Percentiles rank a stretch among this genome's conserved stretches.
Evolutionary conservation across 208 protist genomes (phyloP).

Genomic region (Phytomonas francai): DNA sequence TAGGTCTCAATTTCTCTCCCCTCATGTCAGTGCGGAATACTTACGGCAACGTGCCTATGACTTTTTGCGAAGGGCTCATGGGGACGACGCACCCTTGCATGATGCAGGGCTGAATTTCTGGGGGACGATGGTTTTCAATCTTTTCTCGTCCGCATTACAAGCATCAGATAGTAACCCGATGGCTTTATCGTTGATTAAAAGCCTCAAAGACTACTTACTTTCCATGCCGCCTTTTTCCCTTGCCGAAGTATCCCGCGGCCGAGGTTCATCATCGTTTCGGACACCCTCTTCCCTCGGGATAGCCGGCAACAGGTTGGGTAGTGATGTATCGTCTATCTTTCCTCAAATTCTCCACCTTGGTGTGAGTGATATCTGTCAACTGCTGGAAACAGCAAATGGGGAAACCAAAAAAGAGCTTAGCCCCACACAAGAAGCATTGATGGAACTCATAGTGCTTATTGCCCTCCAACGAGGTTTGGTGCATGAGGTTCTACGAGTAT

Average conservation of each 20-base stretch:
- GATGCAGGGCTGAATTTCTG: slow-evolving; percentile 74
- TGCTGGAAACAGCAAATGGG: slow-evolving; percentile 26
- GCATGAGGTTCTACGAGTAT: slow-evolving; percentile 57
- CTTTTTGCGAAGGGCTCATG: background rate
- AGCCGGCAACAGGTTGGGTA: background rate
- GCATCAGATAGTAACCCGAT: slow-evolving; percentile 20
- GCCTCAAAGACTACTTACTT: slow-evolving; percentile 64
- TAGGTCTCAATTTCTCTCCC: slow-evolving; percentile 33
- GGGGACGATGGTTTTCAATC: slow-evolving; percentile 70
- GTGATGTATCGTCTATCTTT: slow-evolving; percentile 21
- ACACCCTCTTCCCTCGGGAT: background rate
- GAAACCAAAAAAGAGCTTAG: slow-evolving; percentile 2
- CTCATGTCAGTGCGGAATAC: slow-evolving; percentile 60
- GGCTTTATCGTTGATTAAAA: slow-evolving; percentile 49
- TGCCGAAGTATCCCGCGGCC: slow-evolving; percentile 21
- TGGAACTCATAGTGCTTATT: slow-evolving; percentile 65
- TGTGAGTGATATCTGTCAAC: slow-evolving; percentile 34
- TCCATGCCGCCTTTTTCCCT: slow-evolving; percentile 60
- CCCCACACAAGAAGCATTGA: slow-evolving; percentile 20
- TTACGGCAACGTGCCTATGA: slow-evolving; percentile 43
- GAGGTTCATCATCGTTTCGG: background rate
- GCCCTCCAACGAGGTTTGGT: slow-evolving; percentile 66
- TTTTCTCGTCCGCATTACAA: slow-evolving; percentile 34
- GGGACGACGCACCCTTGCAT: slow-evolving; percentile 16
- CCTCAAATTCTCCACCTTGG: slow-evolving; percentile 54